Conservation (phyloP, 129 eudicot genomes). For the Sambucus nigra region DNA sequence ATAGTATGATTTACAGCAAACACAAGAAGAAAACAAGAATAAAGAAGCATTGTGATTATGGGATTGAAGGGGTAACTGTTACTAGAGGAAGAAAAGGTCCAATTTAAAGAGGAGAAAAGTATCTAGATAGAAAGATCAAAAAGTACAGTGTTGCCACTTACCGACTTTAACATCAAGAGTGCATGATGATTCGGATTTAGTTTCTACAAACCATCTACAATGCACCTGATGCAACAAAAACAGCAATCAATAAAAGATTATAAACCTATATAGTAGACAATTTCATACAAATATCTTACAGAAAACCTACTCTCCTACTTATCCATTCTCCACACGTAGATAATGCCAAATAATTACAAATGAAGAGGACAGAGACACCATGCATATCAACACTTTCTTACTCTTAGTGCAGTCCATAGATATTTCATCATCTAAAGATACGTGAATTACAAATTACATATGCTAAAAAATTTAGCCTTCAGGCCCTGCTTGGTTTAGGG, state of each 20-base stretch:
- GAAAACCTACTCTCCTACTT: neutral
- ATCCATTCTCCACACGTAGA: conserved; percentile 8
- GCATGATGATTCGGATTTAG: conserved; percentile 62
- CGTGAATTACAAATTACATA: too few species aligned
- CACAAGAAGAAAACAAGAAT: too few species aligned
- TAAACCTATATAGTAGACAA: neutral
- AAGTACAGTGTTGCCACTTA: conserved; percentile 14
- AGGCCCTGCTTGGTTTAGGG: too few species aligned
- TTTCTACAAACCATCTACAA: conserved; percentile 62
- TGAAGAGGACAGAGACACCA: too few species aligned
- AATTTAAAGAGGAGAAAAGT: neutral
- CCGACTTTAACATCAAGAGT: conserved; percentile 70
- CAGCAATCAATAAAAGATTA: conserved; percentile 6
- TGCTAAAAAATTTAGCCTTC: too few species aligned
- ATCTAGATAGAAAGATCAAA: neutral
- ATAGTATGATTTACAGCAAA: too few species aligned
- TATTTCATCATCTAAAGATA: too few species aligned
- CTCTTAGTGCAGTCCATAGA: too few species aligned
- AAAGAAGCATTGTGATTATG: too few species aligned
- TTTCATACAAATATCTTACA: neutral
- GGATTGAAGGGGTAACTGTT: too few species aligned
- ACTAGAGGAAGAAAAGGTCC: neutral
- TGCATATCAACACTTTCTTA: too few species aligned
- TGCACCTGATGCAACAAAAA: conserved; percentile 55
- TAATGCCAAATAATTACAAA: too few species aligned